Conservation (phyloP, 2,329 filamentous ascomycete genomes). For the Pseudogymnoascus sp. region DNA sequence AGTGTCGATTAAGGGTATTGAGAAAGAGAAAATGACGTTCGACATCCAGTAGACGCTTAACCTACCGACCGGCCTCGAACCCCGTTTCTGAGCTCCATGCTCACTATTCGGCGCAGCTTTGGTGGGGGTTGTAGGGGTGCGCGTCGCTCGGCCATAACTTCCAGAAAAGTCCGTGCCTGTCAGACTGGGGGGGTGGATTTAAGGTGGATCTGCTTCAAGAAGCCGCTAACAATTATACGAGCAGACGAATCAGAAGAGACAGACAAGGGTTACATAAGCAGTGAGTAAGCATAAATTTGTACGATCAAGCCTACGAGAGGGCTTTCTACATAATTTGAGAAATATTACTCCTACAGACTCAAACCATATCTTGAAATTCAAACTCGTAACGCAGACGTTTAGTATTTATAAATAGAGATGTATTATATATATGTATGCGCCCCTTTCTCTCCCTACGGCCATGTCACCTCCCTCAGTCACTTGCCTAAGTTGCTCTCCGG, state of each 20-base stretch:
- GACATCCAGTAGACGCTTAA: slow-evolving; percentile 12
- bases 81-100: slow-evolving; percentile 11
- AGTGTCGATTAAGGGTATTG: background rate
- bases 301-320: slow-evolving; percentile 14
- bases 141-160: no score
- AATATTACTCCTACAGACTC: no score
- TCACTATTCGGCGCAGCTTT: background rate
- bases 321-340: slow-evolving; percentile 10
- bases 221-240: slow-evolving; percentile 15
- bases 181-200: slow-evolving; percentile 13
- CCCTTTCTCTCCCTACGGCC: slow-evolving; percentile 2
- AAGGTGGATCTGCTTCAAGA: slow-evolving; percentile 6
- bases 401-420: no score
- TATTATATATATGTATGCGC: background rate
- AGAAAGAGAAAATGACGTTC: slow-evolving; percentile 8
- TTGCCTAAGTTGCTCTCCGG: slow-evolving; percentile 14
- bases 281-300: slow-evolving; percentile 13
- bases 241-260: slow-evolving; percentile 15
- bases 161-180: background rate
- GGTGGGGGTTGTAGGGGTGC: background rate
- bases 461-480: slow-evolving; percentile 16
- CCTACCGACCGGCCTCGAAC: slow-evolving; percentile 12
- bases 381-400: no score
- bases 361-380: no score
- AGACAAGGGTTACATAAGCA: slow-evolving; percentile 11